Conservation (phyloP, 257 asterid species). For the Solanum verrucosum region DNA sequence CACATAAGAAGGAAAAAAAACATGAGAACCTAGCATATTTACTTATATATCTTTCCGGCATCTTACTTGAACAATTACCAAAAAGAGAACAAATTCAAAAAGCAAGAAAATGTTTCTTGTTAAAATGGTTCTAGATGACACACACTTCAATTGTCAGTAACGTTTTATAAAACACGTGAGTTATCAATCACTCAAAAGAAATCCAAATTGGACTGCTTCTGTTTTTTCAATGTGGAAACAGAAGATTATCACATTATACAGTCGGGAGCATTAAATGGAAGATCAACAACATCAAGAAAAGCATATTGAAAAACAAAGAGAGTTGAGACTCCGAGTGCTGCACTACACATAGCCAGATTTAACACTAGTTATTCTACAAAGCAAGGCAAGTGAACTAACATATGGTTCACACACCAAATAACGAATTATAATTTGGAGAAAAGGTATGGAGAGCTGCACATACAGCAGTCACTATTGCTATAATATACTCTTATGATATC, state of each 20-base stretch:
- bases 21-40: not conserved
- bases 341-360: not conserved
- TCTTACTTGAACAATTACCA: too few species aligned
- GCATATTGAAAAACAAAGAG: not conserved
- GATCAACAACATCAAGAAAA: not conserved
- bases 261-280: not conserved
- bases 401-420: slow-evolving; percentile 28
- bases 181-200: too few species aligned
- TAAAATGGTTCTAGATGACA: too few species aligned
- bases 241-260: not conserved
- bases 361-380: not conserved
- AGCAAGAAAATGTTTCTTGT: too few species aligned
- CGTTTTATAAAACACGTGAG: too few species aligned
- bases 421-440: slow-evolving; percentile 44
- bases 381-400: not conserved
- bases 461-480: slow-evolving; percentile 31
- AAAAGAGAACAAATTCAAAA: too few species aligned
- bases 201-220: not conserved
- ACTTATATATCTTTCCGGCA: too few species aligned
- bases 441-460: slow-evolving; percentile 44
- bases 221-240: not conserved
- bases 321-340: not conserved
- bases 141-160: too few species aligned
- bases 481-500: too few species aligned
- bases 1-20: not conserved